Percentiles rank a stretch among this genome's conserved stretches.
Conservation (phyloP, 768 basidiomycete genomes). For the Kwoniella sp. region DNA sequence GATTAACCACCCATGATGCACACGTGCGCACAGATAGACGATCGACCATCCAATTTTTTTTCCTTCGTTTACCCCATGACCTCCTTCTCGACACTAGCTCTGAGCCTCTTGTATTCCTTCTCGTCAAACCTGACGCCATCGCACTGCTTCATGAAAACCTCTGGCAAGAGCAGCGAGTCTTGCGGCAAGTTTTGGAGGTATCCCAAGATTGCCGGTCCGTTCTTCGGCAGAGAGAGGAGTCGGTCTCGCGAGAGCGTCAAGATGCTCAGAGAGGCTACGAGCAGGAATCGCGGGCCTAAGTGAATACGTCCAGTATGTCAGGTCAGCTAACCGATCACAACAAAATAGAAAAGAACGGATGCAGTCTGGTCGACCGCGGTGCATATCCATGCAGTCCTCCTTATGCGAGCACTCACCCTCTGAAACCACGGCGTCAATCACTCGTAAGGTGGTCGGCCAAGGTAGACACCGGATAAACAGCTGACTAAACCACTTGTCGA, state of each 20-base stretch:
- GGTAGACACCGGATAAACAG: constrained; percentile 49
- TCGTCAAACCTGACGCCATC: constrained; percentile 46
- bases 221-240: constrained; percentile 34
- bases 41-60: too few species aligned
- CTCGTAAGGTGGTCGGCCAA: constrained; percentile 48
- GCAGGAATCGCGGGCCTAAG: constrained; percentile 45
- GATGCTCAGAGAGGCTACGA: constrained; percentile 45
- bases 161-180: constrained; percentile 45
- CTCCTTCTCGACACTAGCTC: constrained; percentile 45
- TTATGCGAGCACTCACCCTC: constrained; percentile 49
- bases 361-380: too few species aligned
- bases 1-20: too few species aligned
- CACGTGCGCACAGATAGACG: too few species aligned
- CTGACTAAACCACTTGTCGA: constrained; percentile 45
- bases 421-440: constrained; percentile 46
- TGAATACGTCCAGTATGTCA: too few species aligned
- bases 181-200: constrained; percentile 46
- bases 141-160: constrained; percentile 44
- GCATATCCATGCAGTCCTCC: too few species aligned
- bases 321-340: too few species aligned
- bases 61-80: constrained; percentile 20
- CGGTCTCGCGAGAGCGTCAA: constrained; percentile 44
- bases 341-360: too few species aligned
- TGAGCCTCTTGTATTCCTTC: constrained; percentile 43
- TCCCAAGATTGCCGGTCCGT: constrained; percentile 25